These are phyloP conservation scores for Ophioceras dolichostomum DNA, from an alignment of 2,329 filamentous ascomycete species.

Conservation along the genomic window DNA sequence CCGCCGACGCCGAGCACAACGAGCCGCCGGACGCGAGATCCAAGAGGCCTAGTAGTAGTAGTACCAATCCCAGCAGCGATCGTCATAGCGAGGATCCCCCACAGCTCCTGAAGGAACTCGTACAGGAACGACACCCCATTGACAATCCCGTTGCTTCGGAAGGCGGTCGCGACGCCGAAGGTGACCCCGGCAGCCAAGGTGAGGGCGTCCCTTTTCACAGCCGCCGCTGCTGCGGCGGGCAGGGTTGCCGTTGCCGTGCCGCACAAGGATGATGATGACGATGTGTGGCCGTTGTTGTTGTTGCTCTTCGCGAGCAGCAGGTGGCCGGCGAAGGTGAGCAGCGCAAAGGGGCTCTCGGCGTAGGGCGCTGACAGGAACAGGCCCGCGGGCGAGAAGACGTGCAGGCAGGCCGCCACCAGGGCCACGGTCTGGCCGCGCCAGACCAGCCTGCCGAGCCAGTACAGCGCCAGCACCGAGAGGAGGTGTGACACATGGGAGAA, in stretches of 20 bases:
- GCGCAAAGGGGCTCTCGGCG: slow-evolving; percentile 66
- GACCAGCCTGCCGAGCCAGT: slow-evolving; percentile 8
- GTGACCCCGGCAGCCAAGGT: slow-evolving; percentile 50
- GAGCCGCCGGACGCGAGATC: slow-evolving; percentile 32
- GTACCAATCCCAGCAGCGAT: too few relatives aligned
- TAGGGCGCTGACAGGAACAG: slow-evolving; percentile 84
- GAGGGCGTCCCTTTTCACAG: slow-evolving; percentile 23
- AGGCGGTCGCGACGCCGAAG: slow-evolving; percentile 61
- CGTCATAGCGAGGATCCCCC: too few relatives aligned
- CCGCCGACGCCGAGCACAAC: slow-evolving; percentile 53
- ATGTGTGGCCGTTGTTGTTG: slow-evolving; percentile 19
- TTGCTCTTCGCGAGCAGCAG: slow-evolving; percentile 50
- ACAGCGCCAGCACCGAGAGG: slow-evolving; percentile 40
- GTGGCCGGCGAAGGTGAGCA: slow-evolving; percentile 64
- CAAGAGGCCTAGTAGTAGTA: slow-evolving; percentile 26
- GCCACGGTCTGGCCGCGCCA: slow-evolving; percentile 27
- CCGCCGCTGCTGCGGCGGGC: slow-evolving; percentile 5
- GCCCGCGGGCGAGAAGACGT: slow-evolving; percentile 78
- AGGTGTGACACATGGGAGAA: slow-evolving; percentile 68
- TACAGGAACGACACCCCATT: slow-evolving; percentile 66
- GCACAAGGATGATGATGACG: too few relatives aligned
- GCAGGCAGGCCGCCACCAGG: slow-evolving; percentile 58
- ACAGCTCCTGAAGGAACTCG: slow-evolving; percentile 34
- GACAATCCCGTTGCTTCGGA: slow-evolving; percentile 79
- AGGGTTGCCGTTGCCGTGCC: too few relatives aligned